Base-by-base conservation (phyloP, 2,329 filamentous ascomycete genomes). In the Fusarium sp. region DNA sequence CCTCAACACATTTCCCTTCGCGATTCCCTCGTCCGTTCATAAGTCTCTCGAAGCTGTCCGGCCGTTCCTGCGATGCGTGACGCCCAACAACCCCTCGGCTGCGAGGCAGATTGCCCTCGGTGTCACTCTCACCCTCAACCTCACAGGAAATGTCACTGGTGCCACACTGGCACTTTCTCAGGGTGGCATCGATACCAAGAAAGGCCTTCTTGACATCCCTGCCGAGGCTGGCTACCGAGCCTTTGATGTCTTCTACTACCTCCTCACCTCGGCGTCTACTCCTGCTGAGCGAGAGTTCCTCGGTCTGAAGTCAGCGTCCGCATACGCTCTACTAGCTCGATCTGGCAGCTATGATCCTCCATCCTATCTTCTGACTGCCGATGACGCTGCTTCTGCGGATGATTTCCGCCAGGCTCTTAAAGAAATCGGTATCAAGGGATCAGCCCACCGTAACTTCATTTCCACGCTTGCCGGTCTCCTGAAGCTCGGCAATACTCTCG, bases 201-300 rank as follows among this genome's bases (percentile, higher is more conserved):
- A 91, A 72, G 97, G 96, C 48, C 87, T 99, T 13, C 86, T 98
- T 18, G 91, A 93, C 66, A 91, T 99, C 18, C 94, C 97, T 0
- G 83, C 91, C 0, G 92, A 98, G 80, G 80, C 91, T 8, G 97
- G 97, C 14, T 95, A 95, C 83, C 92, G 97, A 72, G 97, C 96
- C 5, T 99, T 99, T 77, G 96, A 99, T 80, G 97, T 97, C 59
- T 98, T 99, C 81, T 98, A 99, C 85, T 98, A 98, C 79, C 90
- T 99, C 1, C 88, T 98, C 48, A 97, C 95, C 0, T 95, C 94
- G n/a, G 93, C 94, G 1, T 97, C 97, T 0, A 97, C 94, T 1
- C 91, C 93, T 5, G 92, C 95, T 2, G 97, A 99, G 84, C 89
- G 95, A 66, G 96, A 98, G 81, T 97, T 95, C 70, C 86, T 99